Conservation (phyloP, 208 protist species). For the Acanthamoeba castellanii region DNA sequence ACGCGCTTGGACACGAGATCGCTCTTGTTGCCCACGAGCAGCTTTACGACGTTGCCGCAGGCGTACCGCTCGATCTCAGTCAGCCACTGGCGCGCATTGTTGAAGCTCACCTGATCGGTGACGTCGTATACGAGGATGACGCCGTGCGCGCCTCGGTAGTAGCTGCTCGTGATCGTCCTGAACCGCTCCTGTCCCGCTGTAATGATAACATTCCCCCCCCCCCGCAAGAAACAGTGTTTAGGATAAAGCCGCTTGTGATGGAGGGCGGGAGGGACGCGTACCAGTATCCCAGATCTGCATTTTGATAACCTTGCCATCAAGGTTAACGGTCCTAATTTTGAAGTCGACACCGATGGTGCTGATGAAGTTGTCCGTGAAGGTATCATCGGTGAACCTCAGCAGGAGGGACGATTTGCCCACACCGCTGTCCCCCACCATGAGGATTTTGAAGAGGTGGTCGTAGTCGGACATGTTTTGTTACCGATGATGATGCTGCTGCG, state of each 20-base stretch:
- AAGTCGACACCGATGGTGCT: slow-evolving; percentile 90
- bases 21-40: slow-evolving; percentile 94
- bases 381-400: background rate
- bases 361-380: background rate
- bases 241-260: too few species aligned
- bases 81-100: slow-evolving; percentile 93
- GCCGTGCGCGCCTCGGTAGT: slow-evolving; percentile 95
- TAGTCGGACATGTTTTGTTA: too few species aligned
- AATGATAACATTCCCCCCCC: too few species aligned
- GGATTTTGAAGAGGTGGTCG: slow-evolving; percentile 66
- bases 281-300: too few species aligned
- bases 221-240: too few species aligned
- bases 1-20: slow-evolving; percentile 89
- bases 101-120: slow-evolving; percentile 89
- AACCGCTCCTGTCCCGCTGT: slow-evolving; percentile 88
- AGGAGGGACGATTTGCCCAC: slow-evolving; percentile 39
- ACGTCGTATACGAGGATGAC: slow-evolving; percentile 94
- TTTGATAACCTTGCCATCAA: too few species aligned
- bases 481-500: too few species aligned
- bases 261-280: too few species aligned
- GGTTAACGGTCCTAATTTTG: too few species aligned
- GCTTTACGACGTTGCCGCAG: slow-evolving; percentile 91
- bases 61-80: slow-evolving; percentile 93
- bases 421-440: slow-evolving; percentile 50
- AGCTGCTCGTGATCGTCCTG: slow-evolving; percentile 77